A percentile compares a stretch with the other conserved stretches of the same genome.
These are phyloP conservation scores for Penicillium sp. DNA, from an alignment of 2,329 filamentous ascomycete genomes.

Conservation along the genomic window DNA sequence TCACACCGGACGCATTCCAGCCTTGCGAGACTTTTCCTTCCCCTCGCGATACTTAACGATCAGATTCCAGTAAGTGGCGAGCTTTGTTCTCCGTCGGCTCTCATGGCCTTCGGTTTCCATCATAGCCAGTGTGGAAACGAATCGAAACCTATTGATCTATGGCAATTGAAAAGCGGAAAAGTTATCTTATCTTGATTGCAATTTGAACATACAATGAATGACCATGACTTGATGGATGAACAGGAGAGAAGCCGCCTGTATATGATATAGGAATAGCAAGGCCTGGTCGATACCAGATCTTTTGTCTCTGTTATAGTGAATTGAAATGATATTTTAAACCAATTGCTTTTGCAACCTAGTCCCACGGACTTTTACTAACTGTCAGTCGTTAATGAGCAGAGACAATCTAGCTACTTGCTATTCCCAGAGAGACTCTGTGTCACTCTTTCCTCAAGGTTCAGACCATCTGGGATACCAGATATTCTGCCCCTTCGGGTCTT, in stretches of 20 bases:
- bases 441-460: no score
- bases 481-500: no score
- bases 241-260: constrained; percentile 28
- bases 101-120: constrained; percentile 3
- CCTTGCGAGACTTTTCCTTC: constrained; percentile 7
- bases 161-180: constrained; percentile 21
- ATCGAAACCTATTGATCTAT: constrained; percentile 13
- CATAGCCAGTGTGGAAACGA: constrained; percentile 9
- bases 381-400: no score
- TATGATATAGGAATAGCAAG: constrained; percentile 27
- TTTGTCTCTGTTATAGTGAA: constrained; percentile 22
- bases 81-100: constrained; percentile 11
- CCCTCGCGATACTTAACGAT: constrained; percentile 1
- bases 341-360: no score
- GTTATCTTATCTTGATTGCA: constrained; percentile 23
- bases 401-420: neutral
- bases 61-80: constrained; percentile 4
- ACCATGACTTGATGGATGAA: constrained; percentile 27
- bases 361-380: no score
- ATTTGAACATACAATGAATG: constrained; percentile 30
- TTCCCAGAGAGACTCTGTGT: no score
- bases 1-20: constrained; percentile 1
- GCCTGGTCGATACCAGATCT: constrained; percentile 26
- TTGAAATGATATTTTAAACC: neutral
- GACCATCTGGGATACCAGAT: no score